Percentiles rank a stretch among this genome's conserved stretches.
Conservation (phyloP, 305 asterid genomes). For the Rubia tinctorum region DNA sequence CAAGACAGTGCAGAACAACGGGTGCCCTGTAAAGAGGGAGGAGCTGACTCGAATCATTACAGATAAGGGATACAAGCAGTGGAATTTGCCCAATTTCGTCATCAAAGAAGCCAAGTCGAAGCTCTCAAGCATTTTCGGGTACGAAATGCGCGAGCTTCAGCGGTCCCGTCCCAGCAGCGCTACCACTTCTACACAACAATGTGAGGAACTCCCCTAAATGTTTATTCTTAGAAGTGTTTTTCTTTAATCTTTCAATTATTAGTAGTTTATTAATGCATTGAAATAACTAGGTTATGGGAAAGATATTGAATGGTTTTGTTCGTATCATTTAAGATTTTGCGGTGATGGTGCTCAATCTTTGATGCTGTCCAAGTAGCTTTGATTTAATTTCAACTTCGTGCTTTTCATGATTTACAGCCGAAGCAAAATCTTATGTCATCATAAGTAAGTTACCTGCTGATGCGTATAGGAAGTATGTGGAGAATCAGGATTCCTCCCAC, state of each 20-base stretch:
- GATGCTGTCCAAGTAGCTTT: background rate
- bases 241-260: background rate
- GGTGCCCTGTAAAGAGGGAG: conserved; percentile 85
- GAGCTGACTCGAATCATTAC: conserved; percentile 74
- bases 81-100: conserved; percentile 62
- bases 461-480: conserved; percentile 53
- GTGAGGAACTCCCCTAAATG: conserved; percentile 27
- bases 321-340: background rate
- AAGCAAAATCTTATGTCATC: conserved; percentile 72
- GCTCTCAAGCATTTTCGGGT: conserved; percentile 69
- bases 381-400: background rate
- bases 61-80: conserved; percentile 58
- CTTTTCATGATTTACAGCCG: conserved; percentile 47
- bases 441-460: conserved; percentile 65
- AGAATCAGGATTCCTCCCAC: conserved; percentile 46
- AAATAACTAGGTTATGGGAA: background rate
- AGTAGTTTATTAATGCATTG: background rate
- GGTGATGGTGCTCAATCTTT: background rate
- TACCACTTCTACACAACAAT: conserved; percentile 39
- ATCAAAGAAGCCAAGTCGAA: conserved; percentile 70
- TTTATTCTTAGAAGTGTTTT: background rate
- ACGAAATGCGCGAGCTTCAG: conserved; percentile 83
- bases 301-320: background rate
- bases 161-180: conserved; percentile 49
- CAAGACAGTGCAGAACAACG: conserved; percentile 65